phyloP scores from a whole-genome alignment of 2,329 filamentous ascomycete genomes.

The Mariannaea elegans region DNA sequence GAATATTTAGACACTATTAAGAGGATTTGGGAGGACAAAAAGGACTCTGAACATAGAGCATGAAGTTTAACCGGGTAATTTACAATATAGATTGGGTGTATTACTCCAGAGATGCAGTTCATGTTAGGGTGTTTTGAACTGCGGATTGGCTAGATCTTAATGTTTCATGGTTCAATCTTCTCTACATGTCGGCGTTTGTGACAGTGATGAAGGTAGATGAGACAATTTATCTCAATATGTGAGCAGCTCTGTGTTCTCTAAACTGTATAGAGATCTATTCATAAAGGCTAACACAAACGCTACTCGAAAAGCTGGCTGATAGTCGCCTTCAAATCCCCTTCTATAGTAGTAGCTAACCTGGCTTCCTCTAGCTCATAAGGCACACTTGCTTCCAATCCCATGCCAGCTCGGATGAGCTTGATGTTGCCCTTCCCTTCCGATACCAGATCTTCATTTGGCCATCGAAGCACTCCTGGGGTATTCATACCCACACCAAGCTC shows the following conservation, averaged over 20 bases:
- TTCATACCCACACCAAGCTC: slow-evolving; percentile 36
- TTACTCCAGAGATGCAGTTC: too few species aligned
- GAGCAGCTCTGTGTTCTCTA: too few species aligned
- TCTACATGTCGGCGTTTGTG: too few species aligned
- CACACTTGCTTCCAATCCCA: slow-evolving; percentile 32
- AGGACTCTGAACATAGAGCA: not conserved
- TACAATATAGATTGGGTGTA: too few species aligned
- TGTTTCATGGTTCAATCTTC: too few species aligned
- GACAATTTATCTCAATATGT: too few species aligned
- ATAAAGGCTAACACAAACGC: too few species aligned
- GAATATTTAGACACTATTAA: slow-evolving; percentile 31
- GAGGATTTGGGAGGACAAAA: slow-evolving; percentile 10
- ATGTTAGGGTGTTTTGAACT: too few species aligned
- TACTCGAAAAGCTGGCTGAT: slow-evolving; percentile 13
- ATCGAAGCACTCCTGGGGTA: slow-evolving; percentile 34
- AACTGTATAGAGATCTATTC: too few species aligned
- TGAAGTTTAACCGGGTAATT: not conserved
- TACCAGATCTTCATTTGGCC: slow-evolving; percentile 36
- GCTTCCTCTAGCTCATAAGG: slow-evolving; percentile 32
- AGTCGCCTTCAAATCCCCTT: slow-evolving; percentile 26
- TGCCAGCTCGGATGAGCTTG: slow-evolving; percentile 28
- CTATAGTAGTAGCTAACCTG: slow-evolving; percentile 30
- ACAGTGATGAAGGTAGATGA: too few species aligned
- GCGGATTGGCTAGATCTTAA: too few species aligned
- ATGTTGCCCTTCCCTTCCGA: slow-evolving; percentile 19